These are phyloP conservation scores for Fomitiporia mediterranea DNA, from an alignment of 1,284 basidiomycete species.

Conservation along the genomic window DNA sequence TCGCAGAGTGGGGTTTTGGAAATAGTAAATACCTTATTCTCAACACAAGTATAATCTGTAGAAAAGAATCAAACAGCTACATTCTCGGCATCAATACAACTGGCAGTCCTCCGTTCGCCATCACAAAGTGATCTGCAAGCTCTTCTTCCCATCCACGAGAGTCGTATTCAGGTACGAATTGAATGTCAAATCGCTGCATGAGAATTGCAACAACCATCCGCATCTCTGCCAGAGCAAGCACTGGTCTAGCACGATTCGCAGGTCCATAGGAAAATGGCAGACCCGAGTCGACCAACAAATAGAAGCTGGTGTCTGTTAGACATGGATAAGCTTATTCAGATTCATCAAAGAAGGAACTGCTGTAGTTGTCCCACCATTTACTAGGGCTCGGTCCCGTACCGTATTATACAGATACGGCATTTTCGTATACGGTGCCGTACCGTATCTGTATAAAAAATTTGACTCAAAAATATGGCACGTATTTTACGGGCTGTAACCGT, in stretches of 20 bases:
- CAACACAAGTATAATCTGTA: too few relatives aligned
- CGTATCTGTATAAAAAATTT: too few relatives aligned
- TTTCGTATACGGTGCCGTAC: too few relatives aligned
- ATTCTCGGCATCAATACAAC: conserved; percentile 19
- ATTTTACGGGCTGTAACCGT: too few relatives aligned
- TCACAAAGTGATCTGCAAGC: conserved; percentile 30
- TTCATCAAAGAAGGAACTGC: conserved; percentile 45
- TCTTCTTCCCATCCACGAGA: conserved; percentile 27
- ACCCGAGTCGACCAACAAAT: too few relatives aligned
- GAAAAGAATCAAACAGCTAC: too few relatives aligned
- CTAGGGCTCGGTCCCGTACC: too few relatives aligned
- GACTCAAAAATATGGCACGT: too few relatives aligned
- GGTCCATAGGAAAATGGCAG: conserved; percentile 35
- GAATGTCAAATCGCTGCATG: conserved; percentile 30
- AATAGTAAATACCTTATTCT: too few relatives aligned
- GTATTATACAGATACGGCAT: too few relatives aligned
- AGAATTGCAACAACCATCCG: conserved; percentile 28
- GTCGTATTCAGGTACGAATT: conserved; percentile 28
- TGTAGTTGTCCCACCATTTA: conserved; percentile 43
- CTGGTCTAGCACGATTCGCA: conserved; percentile 33
- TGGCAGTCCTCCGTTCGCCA: conserved; percentile 28
- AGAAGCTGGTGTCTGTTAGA: too few relatives aligned
- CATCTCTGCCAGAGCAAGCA: conserved; percentile 31
- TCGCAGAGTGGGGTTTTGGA: too few relatives aligned
- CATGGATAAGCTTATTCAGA: conserved; percentile 9